Evolutionary conservation across 2,329 filamentous ascomycete species (phyloP), one percentile per base, ranked within the genome.

Genomic region (Colletotrichum sp.): DNA sequence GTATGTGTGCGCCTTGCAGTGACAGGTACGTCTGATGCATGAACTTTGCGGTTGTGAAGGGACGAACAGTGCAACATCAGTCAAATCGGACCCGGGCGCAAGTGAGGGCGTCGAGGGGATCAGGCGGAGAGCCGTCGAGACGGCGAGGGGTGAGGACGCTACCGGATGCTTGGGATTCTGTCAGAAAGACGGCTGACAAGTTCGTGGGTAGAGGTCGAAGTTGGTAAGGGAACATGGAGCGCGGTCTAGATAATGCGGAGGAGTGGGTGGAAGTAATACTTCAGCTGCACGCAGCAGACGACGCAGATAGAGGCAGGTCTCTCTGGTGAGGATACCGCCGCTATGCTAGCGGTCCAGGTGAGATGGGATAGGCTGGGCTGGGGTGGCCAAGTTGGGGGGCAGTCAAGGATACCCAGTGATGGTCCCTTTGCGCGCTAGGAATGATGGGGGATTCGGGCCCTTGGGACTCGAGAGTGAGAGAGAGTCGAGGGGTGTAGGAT

Each of bases 11-110:
- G 76, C 73, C 72, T 77, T 77, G 72, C 73, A 78, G 77, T 73
- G 77, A 78, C 64, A 78, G 78, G 65, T 79, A 74, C 63, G 75
- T 81, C 75, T 32, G 80, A 79, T 80, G 80, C 81, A 83, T 83
- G 78, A 79, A 81, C 78, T 77, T 77, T 78, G 77, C 76, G 75
- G 77, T 78, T 77, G 72, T 75, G 76, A 75, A 75, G 77, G 71
- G 75, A 66, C 65, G 71, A 67, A 77, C 71, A 68, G 65, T 75
- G 57, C 71, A 63, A 72, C 77, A 77, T 78, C 60, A 74, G 76
- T 38, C 64, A 67, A 24, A 34, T 52, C 58, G 60, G 65, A 69
- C 69, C 48, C 36, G 43, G 67, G 34, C 34, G 73, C 36, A 32
- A 63, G 30, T 32, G 55, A 43, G 26, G 18, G 38, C 38, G 52